A percentile compares a stretch with the other conserved stretches of the same genome.
Evolutionary conservation across 2,329 filamentous ascomycete species (phyloP).

Genomic region (Magnaporthiopsis rhizophila): DNA sequence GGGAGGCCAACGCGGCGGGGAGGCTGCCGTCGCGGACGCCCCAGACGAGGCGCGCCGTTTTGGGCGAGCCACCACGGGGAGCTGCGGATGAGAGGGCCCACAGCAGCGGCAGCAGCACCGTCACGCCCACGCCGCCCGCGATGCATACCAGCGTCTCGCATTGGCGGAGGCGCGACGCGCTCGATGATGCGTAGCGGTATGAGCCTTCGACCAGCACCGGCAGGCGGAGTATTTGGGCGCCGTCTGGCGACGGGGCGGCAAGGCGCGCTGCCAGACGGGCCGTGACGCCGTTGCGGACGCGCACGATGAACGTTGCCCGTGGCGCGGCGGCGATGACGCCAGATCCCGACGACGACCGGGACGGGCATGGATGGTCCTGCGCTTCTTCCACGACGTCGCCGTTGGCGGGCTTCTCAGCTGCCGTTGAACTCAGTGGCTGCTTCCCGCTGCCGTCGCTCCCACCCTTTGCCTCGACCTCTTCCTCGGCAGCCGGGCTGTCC

Average conservation of each 20-base stretch:
- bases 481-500: not conserved
- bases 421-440: not conserved
- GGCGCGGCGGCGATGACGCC: not conserved
- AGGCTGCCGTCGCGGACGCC: constrained; percentile 15
- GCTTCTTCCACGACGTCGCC: not conserved
- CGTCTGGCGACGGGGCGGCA: not conserved
- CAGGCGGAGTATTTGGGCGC: constrained; percentile 6
- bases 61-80: constrained; percentile 1
- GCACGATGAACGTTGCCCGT: constrained; percentile 17
- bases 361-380: not conserved
- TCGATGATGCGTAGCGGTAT: constrained; percentile 15
- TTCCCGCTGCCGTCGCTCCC: not conserved
- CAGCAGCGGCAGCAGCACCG: constrained; percentile 21
- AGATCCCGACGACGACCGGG: not conserved
- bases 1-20: constrained; percentile 13
- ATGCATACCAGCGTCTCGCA: constrained; percentile 21
- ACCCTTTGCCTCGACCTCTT: not conserved
- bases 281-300: constrained; percentile 19
- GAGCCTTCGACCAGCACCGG: constrained; percentile 21
- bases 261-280: constrained; percentile 4
- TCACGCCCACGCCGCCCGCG: constrained; percentile 25
- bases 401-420: not conserved
- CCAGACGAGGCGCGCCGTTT: constrained; percentile 19
- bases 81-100: not conserved
- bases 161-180: constrained; percentile 14